A percentile compares a stretch with the other conserved stretches of the same genome.
Conservation (phyloP, 371 early-diverging fungal species). For the Mortierella sp. region DNA sequence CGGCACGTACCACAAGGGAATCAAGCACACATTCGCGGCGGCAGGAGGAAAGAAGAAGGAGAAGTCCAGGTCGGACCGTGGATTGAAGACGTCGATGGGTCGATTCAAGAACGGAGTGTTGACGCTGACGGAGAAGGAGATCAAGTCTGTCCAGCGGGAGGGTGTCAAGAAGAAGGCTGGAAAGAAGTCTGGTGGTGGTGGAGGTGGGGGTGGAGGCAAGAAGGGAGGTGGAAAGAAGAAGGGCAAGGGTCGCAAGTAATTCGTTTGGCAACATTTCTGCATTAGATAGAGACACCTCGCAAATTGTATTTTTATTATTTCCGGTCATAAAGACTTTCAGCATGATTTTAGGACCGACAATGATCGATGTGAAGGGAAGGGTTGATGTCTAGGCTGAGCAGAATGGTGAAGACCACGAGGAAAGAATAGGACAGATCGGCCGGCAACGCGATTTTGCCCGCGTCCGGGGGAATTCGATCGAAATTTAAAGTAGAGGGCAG, state of each 20-base stretch:
- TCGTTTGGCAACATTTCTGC: background rate
- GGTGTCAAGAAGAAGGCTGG: constrained; percentile 37
- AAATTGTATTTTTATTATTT: constrained; percentile 20
- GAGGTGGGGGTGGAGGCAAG: constrained; percentile 27
- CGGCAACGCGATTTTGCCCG: constrained; percentile 11
- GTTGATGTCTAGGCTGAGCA: background rate
- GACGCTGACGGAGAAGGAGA: constrained; percentile 40
- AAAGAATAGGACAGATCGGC: background rate
- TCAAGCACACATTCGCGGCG: constrained; percentile 55
- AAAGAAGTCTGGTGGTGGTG: constrained; percentile 41
- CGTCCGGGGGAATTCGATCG: constrained; percentile 1
- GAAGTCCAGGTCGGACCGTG: constrained; percentile 37
- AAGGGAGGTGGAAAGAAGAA: constrained; percentile 42
- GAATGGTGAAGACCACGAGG: background rate
- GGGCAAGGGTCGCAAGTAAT: constrained; percentile 44
- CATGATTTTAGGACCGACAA: background rate
- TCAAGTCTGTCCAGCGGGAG: constrained; percentile 52
- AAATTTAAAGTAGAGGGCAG: background rate
- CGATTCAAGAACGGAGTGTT: constrained; percentile 54
- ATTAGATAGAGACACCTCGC: background rate
- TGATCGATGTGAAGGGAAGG: background rate
- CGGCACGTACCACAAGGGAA: constrained; percentile 56
- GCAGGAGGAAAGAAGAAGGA: constrained; percentile 57
- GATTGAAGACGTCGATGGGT: constrained; percentile 52
- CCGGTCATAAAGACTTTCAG: background rate